Base-by-base conservation (phyloP, 306 rosid genomes). In the Ormosia emarginata region DNA sequence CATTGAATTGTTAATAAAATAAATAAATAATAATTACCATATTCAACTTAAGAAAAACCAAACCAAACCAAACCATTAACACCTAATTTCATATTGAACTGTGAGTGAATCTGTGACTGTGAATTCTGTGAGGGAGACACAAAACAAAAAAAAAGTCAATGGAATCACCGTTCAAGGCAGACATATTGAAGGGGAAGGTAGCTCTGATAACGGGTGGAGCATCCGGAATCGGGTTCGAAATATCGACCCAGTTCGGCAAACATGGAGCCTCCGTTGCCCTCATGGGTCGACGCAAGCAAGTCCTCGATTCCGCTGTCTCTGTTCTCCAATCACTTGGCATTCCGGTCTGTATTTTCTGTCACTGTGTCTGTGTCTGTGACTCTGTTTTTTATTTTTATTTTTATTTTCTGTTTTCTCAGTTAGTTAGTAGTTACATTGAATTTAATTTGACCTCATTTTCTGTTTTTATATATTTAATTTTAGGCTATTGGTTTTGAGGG, bases 191-290 rank as follows among this genome's bases (percentile, higher is more conserved):
- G 39, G 99, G 98, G 6, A 93, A 90, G 82, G 99, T 95, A 46
- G 95, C 97, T 43, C 79, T 93, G 11, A 87, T 95, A 4, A 95
- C 99, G 0, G 99, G 99, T 2, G 99, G 99, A 59, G 99, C 97
- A 3, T 95, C 99, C 0, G 99, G 99, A 64, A 95, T 95, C 36
- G 99, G 99, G 11, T 87, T 86, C 57, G 98, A 92, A 83, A 89
- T 95, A 3, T 89, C 96, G 8, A 76, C 90, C 0, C 93, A 93
- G 61, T 84, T 93, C 8, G 99, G 99, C 37, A 88, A 85, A 58
- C 99, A 95, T 82, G 99, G 99, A n/a, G 98, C 98, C 1, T 87
- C 94, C 3, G 79, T 95, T 56, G 95, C 98, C 30, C 81, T 95
- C 76, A 95, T 93, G 99, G 97, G 99, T 58, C 92, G 98, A 2